phyloP scores from a whole-genome alignment of 768 basidiomycete genomes.

The Termitomyces sp. region DNA sequence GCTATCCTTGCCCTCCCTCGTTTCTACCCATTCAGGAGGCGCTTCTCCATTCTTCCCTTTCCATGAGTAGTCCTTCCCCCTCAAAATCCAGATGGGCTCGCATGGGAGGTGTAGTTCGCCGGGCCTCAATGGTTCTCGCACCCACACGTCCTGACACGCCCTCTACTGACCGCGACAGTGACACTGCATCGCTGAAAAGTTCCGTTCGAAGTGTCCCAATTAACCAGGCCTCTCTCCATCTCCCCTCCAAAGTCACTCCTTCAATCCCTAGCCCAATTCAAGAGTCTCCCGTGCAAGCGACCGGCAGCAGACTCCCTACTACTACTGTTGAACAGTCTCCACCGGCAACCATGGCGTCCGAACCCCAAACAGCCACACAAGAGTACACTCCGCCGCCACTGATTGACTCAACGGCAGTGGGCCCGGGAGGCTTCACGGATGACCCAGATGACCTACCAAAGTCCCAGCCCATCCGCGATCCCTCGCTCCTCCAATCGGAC shows the following conservation, averaged over 20 bases:
- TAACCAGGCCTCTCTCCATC: slow-evolving; percentile 7
- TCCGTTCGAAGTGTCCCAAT: slow-evolving; percentile 10
- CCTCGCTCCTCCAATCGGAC: slow-evolving; percentile 16
- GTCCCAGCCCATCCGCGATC: slow-evolving; percentile 22
- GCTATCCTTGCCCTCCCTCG: not conserved
- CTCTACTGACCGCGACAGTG: slow-evolving; percentile 19
- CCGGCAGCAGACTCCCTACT: slow-evolving; percentile 27
- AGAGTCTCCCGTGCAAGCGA: slow-evolving; percentile 62
- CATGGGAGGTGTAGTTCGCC: slow-evolving; percentile 54
- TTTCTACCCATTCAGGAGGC: not conserved
- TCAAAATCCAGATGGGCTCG: slow-evolving; percentile 49
- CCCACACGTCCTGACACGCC: slow-evolving; percentile 29
- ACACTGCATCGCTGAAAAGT: slow-evolving; percentile 22
- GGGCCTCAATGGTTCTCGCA: slow-evolving; percentile 51
- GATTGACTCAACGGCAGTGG: slow-evolving; percentile 29
- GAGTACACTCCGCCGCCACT: slow-evolving; percentile 34
- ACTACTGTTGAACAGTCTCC: slow-evolving; percentile 34
- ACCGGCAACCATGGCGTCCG: slow-evolving; percentile 14
- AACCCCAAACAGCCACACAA: slow-evolving; percentile 8
- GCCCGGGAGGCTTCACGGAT: slow-evolving; percentile 47
- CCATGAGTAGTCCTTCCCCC: slow-evolving; percentile 10
- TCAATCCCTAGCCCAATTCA: slow-evolving; percentile 55
- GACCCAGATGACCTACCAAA: slow-evolving; percentile 41
- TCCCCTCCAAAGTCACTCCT: slow-evolving; percentile 11
- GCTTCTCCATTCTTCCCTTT: slow-evolving; percentile 3